phyloP scores from a whole-genome alignment of 2,329 filamentous ascomycete genomes.

The Xylariomycetidae sp. region DNA sequence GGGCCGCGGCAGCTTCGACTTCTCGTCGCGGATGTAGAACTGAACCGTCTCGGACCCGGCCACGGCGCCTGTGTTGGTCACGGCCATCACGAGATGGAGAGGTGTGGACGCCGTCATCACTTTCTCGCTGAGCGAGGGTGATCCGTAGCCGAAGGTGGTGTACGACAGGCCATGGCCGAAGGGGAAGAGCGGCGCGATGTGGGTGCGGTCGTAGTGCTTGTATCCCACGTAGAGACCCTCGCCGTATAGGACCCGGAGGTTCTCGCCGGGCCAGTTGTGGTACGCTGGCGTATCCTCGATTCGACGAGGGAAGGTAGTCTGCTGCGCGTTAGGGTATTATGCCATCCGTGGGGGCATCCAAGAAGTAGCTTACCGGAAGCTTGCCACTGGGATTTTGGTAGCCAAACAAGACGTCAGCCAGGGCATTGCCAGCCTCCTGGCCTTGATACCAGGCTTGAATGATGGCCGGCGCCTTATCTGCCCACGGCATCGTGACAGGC shows the following conservation, averaged over 20 bases:
- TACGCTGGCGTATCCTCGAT: slow-evolving; percentile 64
- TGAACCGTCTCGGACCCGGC: slow-evolving; percentile 61
- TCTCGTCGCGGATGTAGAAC: slow-evolving; percentile 59
- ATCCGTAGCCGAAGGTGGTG: slow-evolving; percentile 60
- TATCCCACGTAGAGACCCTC: slow-evolving; percentile 72
- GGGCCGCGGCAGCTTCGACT: slow-evolving; percentile 56
- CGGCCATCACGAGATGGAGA: slow-evolving; percentile 40
- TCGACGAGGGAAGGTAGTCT: slow-evolving; percentile 59
- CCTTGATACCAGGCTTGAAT: slow-evolving; percentile 68
- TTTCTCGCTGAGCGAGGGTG: slow-evolving; percentile 42
- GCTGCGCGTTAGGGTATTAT: slow-evolving; percentile 6
- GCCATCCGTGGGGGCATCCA: slow-evolving; percentile 4
- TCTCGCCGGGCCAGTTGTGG: slow-evolving; percentile 68
- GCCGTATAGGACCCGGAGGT: slow-evolving; percentile 61
- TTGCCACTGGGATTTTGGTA: slow-evolving; percentile 61
- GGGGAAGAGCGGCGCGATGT: slow-evolving; percentile 57
- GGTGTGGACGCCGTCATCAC: slow-evolving; percentile 32
- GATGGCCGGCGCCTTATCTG: slow-evolving; percentile 55
- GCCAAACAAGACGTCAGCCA: slow-evolving; percentile 62
- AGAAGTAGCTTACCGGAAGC: slow-evolving; percentile 43
- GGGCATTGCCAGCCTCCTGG: slow-evolving; percentile 62
- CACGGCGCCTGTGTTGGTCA: slow-evolving; percentile 49
- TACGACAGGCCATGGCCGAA: slow-evolving; percentile 73
- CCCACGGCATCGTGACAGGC: slow-evolving; percentile 66
- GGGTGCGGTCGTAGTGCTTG: slow-evolving; percentile 60